Evolutionary conservation across 2,329 filamentous ascomycete genomes (phyloP).

Genomic region (Ascochyta lentis): DNA sequence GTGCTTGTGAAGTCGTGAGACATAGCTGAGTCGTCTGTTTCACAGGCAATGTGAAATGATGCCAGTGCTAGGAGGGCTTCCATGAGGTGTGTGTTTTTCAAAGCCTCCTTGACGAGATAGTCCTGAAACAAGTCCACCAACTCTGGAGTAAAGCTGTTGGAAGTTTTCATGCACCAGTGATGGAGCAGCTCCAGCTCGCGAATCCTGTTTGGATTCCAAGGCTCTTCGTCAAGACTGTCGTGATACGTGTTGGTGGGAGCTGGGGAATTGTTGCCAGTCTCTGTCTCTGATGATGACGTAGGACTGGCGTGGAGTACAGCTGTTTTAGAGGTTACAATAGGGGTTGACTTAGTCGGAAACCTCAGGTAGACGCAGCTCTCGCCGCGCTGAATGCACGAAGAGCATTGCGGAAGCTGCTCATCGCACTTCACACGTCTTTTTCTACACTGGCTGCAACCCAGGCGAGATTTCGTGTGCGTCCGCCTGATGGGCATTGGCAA

Average conservation of each 20-base stretch:
- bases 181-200: constrained; percentile 21
- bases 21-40: constrained; percentile 4
- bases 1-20: constrained; percentile 11
- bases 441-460: constrained; percentile 22
- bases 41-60: constrained; percentile 18
- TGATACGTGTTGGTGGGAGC: not conserved
- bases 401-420: constrained; percentile 16
- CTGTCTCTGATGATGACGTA: not conserved
- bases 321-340: not conserved
- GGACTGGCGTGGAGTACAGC: not conserved
- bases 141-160: constrained; percentile 16
- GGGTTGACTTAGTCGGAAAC: constrained; percentile 5
- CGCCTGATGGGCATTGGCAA: constrained; percentile 19
- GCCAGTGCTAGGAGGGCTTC: constrained; percentile 22
- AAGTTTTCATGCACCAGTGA: constrained; percentile 21
- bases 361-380: constrained; percentile 17
- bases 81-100: constrained; percentile 23
- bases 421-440: constrained; percentile 24
- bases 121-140: constrained; percentile 14
- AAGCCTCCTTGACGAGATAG: constrained; percentile 18
- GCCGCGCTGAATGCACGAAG: constrained; percentile 10
- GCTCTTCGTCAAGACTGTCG: not conserved
- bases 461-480: constrained; percentile 21
- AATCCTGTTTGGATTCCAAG: constrained; percentile 2
- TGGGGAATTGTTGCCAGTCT: not conserved